Evolutionary conservation across 2,329 filamentous ascomycete species (phyloP).

Genomic region (Lachnellula willkommii): DNA sequence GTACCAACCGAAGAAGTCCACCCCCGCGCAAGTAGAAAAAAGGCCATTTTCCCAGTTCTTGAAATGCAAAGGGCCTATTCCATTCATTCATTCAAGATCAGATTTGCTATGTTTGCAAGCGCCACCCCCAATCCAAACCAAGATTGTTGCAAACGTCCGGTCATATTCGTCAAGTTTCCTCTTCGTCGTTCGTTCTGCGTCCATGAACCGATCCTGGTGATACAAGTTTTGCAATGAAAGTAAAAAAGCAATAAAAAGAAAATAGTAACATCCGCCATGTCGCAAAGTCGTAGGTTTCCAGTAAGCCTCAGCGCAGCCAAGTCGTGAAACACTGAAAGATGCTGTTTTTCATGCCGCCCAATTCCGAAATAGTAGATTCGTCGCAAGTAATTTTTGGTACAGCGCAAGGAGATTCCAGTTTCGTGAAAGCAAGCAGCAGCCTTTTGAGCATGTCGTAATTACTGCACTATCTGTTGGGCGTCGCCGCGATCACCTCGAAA

Average conservation of each 20-base stretch:
- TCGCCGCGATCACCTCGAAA: slow-evolving; percentile 28
- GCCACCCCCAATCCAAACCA: slow-evolving; percentile 11
- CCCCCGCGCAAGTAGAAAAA: not conserved
- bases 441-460: slow-evolving; percentile 7
- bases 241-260: slow-evolving; percentile 14
- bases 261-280: slow-evolving; percentile 7
- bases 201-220: slow-evolving; percentile 21
- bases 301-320: not conserved
- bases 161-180: slow-evolving; percentile 19
- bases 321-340: not conserved
- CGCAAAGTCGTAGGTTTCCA: not conserved
- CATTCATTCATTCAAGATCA: slow-evolving; percentile 7
- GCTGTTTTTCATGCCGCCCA: slow-evolving; percentile 9
- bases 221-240: slow-evolving; percentile 24
- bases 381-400: slow-evolving; percentile 26
- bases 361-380: slow-evolving; percentile 19
- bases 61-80: not conserved
- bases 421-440: slow-evolving; percentile 10
- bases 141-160: slow-evolving; percentile 11
- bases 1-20: not conserved
- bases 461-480: slow-evolving; percentile 20
- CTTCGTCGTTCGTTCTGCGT: slow-evolving; percentile 12
- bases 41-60: not conserved
- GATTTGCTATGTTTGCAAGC: slow-evolving; percentile 12
- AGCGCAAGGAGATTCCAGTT: slow-evolving; percentile 19